Base-by-base conservation (phyloP, 257 asterid genomes). In the Prunella vulgaris region DNA sequence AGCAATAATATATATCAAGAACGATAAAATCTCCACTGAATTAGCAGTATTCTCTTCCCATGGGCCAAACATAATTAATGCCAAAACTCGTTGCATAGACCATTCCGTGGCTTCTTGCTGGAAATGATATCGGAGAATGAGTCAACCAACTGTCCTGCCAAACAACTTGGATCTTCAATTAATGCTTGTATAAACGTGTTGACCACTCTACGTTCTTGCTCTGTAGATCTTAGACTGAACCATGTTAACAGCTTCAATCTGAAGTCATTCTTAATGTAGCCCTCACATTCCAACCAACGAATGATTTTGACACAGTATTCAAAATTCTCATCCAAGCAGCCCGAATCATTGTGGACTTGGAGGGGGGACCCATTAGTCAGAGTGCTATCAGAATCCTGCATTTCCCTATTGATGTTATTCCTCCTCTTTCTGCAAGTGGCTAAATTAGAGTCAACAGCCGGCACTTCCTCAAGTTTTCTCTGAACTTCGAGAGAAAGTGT, bases 231-330 rank as follows among this genome's bases (percentile, higher is more conserved):
- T 64, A 93, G 78, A 77, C 97, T 90, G 81, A 90, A 88, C 98
- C 98, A 93, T 18, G 97, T 90, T 35, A 93, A 93, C 81, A 93
- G 73, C 68, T 88, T 93, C 82, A 90, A 74, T 63, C 98, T 81
- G 74, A 93, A 93, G 30, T 87, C 96, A 85, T 82, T 81, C 49
- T 80, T 68, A 38, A 93, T 84, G 76, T 86, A 80, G 40, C 98
- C 97, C 78, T 93, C 95, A 27, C 95, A 86, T 72, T 92, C 98
- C 78, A 92, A 79, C 95, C 94, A 92, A 48, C 97, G 88, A 53
- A 92, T 92, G 65, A 87, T 85, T 84, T 84, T 87, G 22, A 92
- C 90, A 71, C 97, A 87, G 77, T 86, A 84, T 79, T 91, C 97
- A 56, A 87, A 91, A 70, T 82, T 92, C 80, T 87, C 97, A 60